phyloP scores from a whole-genome alignment of 2,329 filamentous ascomycete species.

The Aspergillus luchuensis region DNA sequence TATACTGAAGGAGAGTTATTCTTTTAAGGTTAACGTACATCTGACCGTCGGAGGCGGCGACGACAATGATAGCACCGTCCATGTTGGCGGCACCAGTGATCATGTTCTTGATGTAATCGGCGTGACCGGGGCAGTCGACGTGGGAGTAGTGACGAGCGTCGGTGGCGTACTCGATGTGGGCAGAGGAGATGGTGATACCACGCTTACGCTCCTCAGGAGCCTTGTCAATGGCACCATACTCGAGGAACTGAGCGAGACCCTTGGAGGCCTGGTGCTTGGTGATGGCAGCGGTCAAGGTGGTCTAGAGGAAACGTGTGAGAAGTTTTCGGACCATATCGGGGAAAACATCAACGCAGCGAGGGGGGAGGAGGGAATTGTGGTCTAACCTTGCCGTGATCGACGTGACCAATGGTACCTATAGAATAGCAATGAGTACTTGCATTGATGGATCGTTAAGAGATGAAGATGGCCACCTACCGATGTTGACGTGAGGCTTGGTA shows the following conservation, averaged over 20 bases:
- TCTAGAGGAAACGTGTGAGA: constrained; percentile 57
- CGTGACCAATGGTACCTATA: constrained; percentile 92
- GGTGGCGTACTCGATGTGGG: constrained; percentile 98
- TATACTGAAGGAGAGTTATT: neutral
- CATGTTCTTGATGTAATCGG: constrained; percentile 99
- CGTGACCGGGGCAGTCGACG: constrained; percentile 99
- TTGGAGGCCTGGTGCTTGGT: constrained; percentile 97
- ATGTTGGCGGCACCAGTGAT: constrained; percentile 99
- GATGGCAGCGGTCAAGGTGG: constrained; percentile 96
- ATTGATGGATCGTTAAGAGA: neutral
- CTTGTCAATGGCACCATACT: constrained; percentile 98
- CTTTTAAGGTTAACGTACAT: constrained; percentile 60
- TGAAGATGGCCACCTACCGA: constrained; percentile 63
- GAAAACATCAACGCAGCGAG: neutral
- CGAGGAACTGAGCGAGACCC: constrained; percentile 89
- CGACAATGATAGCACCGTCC: constrained; percentile 98
- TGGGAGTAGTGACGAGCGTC: constrained; percentile 95
- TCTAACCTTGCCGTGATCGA: constrained; percentile 96
- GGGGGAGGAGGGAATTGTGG: constrained; percentile 10
- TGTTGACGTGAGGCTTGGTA: constrained; percentile 96
- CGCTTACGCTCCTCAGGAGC: constrained; percentile 99
- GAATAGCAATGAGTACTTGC: neutral
- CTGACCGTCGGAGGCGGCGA: constrained; percentile 96
- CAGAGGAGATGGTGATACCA: constrained; percentile 98
- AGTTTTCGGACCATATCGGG: constrained; percentile 13